Evolutionary conservation across 345 rosid species (phyloP), one percentile per base, ranked within the genome.

Genomic region (Aquilaria sinensis): DNA sequence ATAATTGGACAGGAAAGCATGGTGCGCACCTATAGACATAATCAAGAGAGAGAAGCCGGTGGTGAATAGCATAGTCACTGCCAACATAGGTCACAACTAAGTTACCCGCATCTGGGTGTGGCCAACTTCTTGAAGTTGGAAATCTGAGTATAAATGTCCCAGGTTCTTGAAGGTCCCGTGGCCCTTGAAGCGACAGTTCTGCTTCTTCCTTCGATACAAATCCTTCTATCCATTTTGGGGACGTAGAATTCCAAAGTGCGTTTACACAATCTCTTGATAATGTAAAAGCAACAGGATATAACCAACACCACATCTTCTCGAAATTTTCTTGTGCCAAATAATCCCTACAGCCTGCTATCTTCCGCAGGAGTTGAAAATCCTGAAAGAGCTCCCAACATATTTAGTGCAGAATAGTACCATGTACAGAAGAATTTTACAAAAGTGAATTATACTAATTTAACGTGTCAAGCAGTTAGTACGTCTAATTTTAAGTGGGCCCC

Each of bases 41-140:
- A 65, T 85, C 96, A 6, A 82, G 62, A 56, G 76, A 71, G 60
- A 94, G 89, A 61, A 80, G 70, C 76, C 83, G 73, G 79, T 91
- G 88, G 60, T 74, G 91, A 64, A 91, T 62, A 47, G 70, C 58
- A 67, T 76, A 81, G 77, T 94, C 96, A 30, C 64, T 71, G 63
- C 90, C 91, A 41, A 94, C 85, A 64, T 88, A 91, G 56, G 93
- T 83, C 69, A 87, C 97, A 66, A 94, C 73, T 69, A 94, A 80
- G 76, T 85, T 78, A 67, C 99, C 97, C 41, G 97, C 80, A 70
- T 91, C 99, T 32, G 97, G 93, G 70, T 91, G 99, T 51, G 99
- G 97, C 97, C 99, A 94, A 82, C 88, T 88, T 83, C 99, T 85
- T 58, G 96, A 86, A 70, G 83, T 87, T 56, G 99, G 99, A 68